These are phyloP conservation scores for Cicer pinnatifidum DNA, from an alignment of 306 rosid genomes.

Conservation along the genomic window DNA sequence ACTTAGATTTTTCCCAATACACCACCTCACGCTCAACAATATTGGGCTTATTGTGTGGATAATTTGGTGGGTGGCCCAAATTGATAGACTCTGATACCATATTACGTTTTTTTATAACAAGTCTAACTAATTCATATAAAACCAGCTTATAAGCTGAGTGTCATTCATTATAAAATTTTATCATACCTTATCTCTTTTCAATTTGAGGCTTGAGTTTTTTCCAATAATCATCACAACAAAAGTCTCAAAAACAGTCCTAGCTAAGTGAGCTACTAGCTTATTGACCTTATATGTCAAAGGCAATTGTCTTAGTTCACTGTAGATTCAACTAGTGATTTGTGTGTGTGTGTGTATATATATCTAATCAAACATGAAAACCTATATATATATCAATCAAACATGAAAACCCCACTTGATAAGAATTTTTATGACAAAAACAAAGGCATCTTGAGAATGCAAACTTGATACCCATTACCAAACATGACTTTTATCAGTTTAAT, in stretches of 20 bases:
- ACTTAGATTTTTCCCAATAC: too few relatives aligned
- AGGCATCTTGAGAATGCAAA: conserved; percentile 1
- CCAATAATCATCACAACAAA: background rate
- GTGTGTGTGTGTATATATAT: background rate
- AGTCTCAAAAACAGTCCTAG: conserved; percentile 13
- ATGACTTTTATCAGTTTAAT: background rate
- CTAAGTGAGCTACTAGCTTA: background rate
- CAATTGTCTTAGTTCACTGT: conserved; percentile 6
- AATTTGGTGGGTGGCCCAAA: too few relatives aligned
- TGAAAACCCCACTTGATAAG: background rate
- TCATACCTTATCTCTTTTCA: background rate
- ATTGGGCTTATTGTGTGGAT: too few relatives aligned
- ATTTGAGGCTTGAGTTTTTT: background rate
- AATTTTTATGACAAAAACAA: conserved; percentile 13
- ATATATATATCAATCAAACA: too few relatives aligned
- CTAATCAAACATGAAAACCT: conserved; percentile 24
- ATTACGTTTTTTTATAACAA: too few relatives aligned
- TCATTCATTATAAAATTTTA: too few relatives aligned
- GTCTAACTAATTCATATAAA: too few relatives aligned
- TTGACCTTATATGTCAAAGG: conserved; percentile 3
- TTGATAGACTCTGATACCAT: too few relatives aligned
- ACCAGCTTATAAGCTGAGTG: too few relatives aligned
- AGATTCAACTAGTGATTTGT: conserved; percentile 26
- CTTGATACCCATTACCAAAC: conserved; percentile 9
- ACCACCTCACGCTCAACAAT: too few relatives aligned